Evolutionary conservation across 345 rosid species (phyloP).

Genomic region (Populus tremula): DNA sequence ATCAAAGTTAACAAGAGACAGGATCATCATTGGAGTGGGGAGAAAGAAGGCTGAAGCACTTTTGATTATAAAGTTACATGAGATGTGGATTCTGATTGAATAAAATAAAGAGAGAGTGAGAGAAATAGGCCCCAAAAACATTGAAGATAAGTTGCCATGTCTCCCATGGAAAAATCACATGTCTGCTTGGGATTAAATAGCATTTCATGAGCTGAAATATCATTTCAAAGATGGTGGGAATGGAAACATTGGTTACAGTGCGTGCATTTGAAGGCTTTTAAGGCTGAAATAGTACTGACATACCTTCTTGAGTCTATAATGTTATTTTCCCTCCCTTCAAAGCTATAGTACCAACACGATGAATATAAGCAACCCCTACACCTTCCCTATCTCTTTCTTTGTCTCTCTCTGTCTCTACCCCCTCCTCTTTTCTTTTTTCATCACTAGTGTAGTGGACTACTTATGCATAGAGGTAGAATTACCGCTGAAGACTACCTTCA

Average conservation of each 20-base stretch:
- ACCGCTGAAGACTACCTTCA: conserved; percentile 27
- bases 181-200: conserved; percentile 38
- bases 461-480: conserved; percentile 19
- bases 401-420: neutral
- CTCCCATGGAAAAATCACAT: conserved; percentile 17
- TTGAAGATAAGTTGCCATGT: conserved; percentile 32
- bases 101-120: conserved; percentile 30
- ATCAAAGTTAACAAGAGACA: neutral
- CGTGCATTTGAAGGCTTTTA: conserved; percentile 34
- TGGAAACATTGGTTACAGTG: conserved; percentile 19
- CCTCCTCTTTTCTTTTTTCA: neutral
- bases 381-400: neutral
- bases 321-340: conserved; percentile 33
- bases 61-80: conserved; percentile 22
- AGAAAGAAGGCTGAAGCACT: neutral
- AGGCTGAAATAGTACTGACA: conserved; percentile 35
- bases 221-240: conserved; percentile 6
- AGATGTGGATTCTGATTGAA: conserved; percentile 26
- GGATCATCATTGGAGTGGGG: neutral
- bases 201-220: neutral
- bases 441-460: conserved; percentile 6
- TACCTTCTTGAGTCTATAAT: conserved; percentile 29
- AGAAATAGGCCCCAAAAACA: conserved; percentile 37
- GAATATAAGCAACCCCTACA: conserved; percentile 8
- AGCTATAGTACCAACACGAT: conserved; percentile 26